These are phyloP conservation scores for Hericium alpestre DNA, from an alignment of 768 basidiomycete species.

Conservation along the genomic window DNA sequence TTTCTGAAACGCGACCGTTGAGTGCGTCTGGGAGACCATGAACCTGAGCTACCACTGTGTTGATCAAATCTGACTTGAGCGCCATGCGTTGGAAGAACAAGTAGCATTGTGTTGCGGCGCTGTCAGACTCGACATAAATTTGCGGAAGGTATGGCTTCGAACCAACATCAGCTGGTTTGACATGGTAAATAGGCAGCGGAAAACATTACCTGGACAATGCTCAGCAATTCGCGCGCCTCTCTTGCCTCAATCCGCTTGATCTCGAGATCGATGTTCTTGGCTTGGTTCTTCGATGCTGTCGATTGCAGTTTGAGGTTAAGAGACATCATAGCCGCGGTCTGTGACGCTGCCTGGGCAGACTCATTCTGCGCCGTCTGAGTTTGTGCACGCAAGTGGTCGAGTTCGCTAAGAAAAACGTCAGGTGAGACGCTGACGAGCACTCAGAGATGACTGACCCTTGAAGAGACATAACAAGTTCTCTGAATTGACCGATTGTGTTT, in stretches of 20 bases:
- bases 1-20: conserved; percentile 71
- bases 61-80: conserved; percentile 80
- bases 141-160: conserved; percentile 81
- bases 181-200: not conserved
- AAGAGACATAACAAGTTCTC: conserved; percentile 78
- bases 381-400: conserved; percentile 73
- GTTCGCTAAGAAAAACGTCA: conserved; percentile 46
- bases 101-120: conserved; percentile 80
- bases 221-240: conserved; percentile 70
- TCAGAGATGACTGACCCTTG: conserved; percentile 47
- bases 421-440: not conserved
- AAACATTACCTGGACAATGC: conserved; percentile 63
- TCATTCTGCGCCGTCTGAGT: conserved; percentile 79
- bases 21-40: conserved; percentile 82
- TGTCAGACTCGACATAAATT: conserved; percentile 81
- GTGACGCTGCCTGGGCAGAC: conserved; percentile 72
- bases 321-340: conserved; percentile 89
- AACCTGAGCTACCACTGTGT: conserved; percentile 66
- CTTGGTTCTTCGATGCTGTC: conserved; percentile 82
- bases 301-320: conserved; percentile 92
- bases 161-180: not conserved
- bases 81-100: conserved; percentile 88
- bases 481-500: conserved; percentile 80
- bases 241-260: conserved; percentile 74
- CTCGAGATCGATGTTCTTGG: conserved; percentile 82